Evolutionary conservation across 805 yeast genomes (phyloP).

Genomic region (Komagataella mondaviorum): DNA sequence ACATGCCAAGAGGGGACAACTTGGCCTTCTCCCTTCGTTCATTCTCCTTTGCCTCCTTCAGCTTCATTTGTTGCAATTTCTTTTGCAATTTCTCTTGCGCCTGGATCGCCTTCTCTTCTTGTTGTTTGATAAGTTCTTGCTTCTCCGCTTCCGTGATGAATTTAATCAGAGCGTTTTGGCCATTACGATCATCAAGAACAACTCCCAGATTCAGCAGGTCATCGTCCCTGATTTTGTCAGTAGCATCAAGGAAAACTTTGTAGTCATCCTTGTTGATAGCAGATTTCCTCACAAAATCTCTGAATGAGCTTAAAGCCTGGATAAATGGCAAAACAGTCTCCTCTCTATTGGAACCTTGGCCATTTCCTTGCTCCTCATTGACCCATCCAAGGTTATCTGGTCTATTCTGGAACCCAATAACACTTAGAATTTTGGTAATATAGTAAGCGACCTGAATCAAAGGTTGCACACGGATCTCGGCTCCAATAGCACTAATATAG

Average conservation of each 20-base stretch:
- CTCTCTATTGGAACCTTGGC: conserved; percentile 26
- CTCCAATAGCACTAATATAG: conserved; percentile 45
- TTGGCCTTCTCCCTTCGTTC: conserved; percentile 58
- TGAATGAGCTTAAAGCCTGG: conserved; percentile 60
- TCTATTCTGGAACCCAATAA: conserved; percentile 69
- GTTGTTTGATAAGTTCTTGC: conserved; percentile 45
- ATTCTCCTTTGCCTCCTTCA: conserved; percentile 47
- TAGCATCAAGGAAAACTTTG: conserved; percentile 43
- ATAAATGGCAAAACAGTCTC: conserved; percentile 72
- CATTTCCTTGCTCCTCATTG: conserved; percentile 17
- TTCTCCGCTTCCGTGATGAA: conserved; percentile 62
- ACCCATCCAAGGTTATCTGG: conserved; percentile 74
- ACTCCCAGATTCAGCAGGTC: conserved; percentile 69
- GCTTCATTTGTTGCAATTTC: conserved; percentile 39
- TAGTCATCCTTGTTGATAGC: conserved; percentile 52
- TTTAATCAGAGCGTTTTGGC: conserved; percentile 71
- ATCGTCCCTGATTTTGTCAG: conserved; percentile 62
- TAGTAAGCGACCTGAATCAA: conserved; percentile 50
- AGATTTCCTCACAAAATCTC: conserved; percentile 66
- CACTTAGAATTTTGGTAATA: conserved; percentile 53
- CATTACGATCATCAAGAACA: conserved; percentile 80
- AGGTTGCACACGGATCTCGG: conserved; percentile 50
- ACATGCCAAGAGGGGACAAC: conserved; percentile 59
- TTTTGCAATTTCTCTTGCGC: conserved; percentile 46
- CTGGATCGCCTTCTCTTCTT: conserved; percentile 40